phyloP scores from a whole-genome alignment of 106 monocot genomes.

The Platanthera guangdongensis region DNA sequence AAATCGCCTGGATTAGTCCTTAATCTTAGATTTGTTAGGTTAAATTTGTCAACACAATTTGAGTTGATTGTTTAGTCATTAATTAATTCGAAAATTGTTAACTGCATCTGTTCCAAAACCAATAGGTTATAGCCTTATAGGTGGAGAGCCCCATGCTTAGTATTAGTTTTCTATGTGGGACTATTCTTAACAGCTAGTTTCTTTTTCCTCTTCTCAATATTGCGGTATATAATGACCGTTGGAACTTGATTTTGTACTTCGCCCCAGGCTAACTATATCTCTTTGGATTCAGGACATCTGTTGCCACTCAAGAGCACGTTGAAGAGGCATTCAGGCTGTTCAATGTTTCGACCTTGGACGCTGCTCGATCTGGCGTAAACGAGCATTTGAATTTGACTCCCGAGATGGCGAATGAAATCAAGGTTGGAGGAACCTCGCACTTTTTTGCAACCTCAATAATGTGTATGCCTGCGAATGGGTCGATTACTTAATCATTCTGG shows the following conservation, averaged over 20 bases:
- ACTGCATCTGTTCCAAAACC: too few species aligned
- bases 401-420: slow-evolving; percentile 94
- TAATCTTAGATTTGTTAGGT: neutral
- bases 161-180: too few species aligned
- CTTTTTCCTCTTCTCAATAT: too few species aligned
- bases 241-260: too few species aligned
- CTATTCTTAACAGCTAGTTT: too few species aligned
- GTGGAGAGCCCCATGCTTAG: too few species aligned
- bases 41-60: too few species aligned
- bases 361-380: slow-evolving; percentile 90
- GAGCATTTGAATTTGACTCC: slow-evolving; percentile 87
- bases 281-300: slow-evolving; percentile 36
- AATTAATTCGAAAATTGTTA: too few species aligned
- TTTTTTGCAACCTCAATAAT: neutral
- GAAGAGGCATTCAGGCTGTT: slow-evolving; percentile 91
- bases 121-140: too few species aligned
- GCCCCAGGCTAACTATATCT: too few species aligned
- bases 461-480: neutral
- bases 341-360: slow-evolving; percentile 94
- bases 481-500: neutral
- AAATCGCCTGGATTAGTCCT: neutral
- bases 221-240: too few species aligned
- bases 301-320: slow-evolving; percentile 95
- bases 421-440: slow-evolving; percentile 28
- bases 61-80: too few species aligned